Conservation (phyloP, 192 early-diverging fungal genomes). For the Cladochytrium replicatum region DNA sequence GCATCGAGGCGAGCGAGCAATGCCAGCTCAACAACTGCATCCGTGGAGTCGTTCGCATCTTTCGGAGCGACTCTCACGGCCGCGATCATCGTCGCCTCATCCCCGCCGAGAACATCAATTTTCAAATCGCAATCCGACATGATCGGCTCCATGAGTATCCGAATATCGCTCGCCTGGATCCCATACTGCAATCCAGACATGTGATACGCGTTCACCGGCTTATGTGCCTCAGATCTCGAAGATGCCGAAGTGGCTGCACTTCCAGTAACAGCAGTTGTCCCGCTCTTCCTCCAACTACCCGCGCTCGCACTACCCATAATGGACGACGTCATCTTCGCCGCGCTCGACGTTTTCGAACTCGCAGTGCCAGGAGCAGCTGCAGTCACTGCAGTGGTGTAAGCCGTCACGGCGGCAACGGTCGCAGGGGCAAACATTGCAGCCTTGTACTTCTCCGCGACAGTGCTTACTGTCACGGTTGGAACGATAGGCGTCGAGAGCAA, state of each 20-base stretch:
- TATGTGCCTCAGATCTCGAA: neutral
- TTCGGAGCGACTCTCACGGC: too few relatives aligned
- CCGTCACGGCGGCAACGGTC: slow-evolving; percentile 2
- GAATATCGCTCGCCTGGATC: slow-evolving; percentile 10
- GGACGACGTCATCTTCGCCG: too few relatives aligned
- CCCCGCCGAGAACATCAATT: too few relatives aligned
- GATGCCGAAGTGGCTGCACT: neutral
- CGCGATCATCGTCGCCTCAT: too few relatives aligned
- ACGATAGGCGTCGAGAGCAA: neutral
- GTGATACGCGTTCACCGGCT: slow-evolving; percentile 14
- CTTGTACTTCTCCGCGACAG: neutral
- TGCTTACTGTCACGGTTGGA: neutral
- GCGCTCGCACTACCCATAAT: too few relatives aligned
- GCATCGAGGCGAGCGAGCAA: too few relatives aligned
- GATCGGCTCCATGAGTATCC: slow-evolving; percentile 19
- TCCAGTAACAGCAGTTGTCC: neutral
- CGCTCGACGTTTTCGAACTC: neutral
- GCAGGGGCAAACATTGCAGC: neutral
- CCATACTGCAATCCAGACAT: slow-evolving; percentile 4
- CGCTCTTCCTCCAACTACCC: neutral
- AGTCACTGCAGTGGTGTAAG: slow-evolving; percentile 5
- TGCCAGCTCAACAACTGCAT: too few relatives aligned
- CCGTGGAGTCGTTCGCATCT: too few relatives aligned
- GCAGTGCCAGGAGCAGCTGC: neutral
- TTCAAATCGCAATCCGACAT: too few relatives aligned